Evolutionary conservation across 371 early-diverging fungal genomes (phyloP).

Genomic region (Saksenaea vasiformis): DNA sequence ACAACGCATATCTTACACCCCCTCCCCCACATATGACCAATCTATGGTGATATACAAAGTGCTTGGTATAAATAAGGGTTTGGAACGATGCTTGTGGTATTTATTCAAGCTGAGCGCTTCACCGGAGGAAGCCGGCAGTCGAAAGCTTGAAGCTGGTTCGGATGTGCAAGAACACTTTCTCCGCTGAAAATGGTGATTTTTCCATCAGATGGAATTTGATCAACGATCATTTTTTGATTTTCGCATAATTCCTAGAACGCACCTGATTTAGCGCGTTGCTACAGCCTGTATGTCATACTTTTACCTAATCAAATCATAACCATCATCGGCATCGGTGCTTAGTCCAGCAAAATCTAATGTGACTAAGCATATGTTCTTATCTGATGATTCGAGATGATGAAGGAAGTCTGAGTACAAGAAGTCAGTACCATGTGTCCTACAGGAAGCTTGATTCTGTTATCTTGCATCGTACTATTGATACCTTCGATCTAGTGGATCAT

Average conservation of each 20-base stretch:
- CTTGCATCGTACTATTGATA: neutral
- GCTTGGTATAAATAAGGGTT: too few relatives aligned
- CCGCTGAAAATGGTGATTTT: neutral
- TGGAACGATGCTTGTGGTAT: too few relatives aligned
- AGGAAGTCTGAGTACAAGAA: conserved; percentile 10
- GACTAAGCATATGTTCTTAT: conserved; percentile 14
- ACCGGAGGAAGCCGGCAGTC: too few relatives aligned
- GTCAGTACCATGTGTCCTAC: conserved; percentile 20
- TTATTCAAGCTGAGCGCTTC: too few relatives aligned
- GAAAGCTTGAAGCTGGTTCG: neutral
- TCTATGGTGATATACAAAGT: too few relatives aligned
- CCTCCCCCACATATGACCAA: too few relatives aligned
- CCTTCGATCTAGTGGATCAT: too few relatives aligned
- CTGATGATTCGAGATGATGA: conserved; percentile 10
- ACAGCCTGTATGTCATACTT: neutral
- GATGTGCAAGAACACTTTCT: neutral
- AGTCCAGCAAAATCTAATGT: conserved; percentile 22
- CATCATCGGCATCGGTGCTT: conserved; percentile 11
- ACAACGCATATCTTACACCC: too few relatives aligned
- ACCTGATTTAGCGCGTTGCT: neutral
- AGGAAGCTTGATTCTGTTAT: conserved; percentile 21
- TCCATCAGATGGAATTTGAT: neutral
- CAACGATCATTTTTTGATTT: neutral
- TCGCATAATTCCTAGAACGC: neutral
- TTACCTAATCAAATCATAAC: conserved; percentile 11